Evolutionary conservation across 257 asterid species (phyloP).

Genomic region (Petrea volubilis): DNA sequence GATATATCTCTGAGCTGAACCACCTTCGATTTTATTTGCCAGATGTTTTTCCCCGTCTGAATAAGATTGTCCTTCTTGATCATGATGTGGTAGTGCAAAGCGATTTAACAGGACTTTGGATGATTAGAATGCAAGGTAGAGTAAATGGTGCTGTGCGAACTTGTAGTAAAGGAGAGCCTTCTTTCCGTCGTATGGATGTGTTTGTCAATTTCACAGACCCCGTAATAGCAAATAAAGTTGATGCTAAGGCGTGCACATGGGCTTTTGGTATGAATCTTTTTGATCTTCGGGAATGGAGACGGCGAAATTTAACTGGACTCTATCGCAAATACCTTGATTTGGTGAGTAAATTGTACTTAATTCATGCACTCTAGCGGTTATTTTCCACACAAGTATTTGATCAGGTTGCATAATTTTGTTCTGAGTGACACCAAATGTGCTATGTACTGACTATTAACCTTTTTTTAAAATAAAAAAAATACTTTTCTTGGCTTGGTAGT

Average conservation of each 20-base stretch:
- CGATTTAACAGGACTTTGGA: slow-evolving; percentile 83
- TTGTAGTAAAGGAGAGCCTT: slow-evolving; percentile 67
- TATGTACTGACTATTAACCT: no score
- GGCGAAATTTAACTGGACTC: slow-evolving; percentile 50
- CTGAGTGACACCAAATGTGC: neutral
- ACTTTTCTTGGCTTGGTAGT: neutral
- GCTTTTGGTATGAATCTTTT: slow-evolving; percentile 95
- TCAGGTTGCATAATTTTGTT: neutral
- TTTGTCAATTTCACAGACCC: slow-evolving; percentile 77
- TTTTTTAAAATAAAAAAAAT: no score
- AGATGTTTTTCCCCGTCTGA: slow-evolving; percentile 71
- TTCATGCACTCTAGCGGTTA: neutral
- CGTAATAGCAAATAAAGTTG: slow-evolving; percentile 45
- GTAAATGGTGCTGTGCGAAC: slow-evolving; percentile 89
- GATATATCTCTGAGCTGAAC: slow-evolving; percentile 75
- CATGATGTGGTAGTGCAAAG: slow-evolving; percentile 92
- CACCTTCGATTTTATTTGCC: slow-evolving; percentile 93
- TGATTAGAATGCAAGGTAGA: slow-evolving; percentile 67
- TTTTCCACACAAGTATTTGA: neutral
- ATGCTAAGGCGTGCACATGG: slow-evolving; percentile 81
- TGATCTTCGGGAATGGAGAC: slow-evolving; percentile 85
- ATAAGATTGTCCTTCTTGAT: slow-evolving; percentile 83
- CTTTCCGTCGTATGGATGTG: slow-evolving; percentile 77
- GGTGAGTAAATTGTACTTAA: slow-evolving; percentile 47
- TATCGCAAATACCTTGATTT: slow-evolving; percentile 67